Conservation (phyloP, 768 basidiomycete genomes). For the Boletus vinaceobasis region DNA sequence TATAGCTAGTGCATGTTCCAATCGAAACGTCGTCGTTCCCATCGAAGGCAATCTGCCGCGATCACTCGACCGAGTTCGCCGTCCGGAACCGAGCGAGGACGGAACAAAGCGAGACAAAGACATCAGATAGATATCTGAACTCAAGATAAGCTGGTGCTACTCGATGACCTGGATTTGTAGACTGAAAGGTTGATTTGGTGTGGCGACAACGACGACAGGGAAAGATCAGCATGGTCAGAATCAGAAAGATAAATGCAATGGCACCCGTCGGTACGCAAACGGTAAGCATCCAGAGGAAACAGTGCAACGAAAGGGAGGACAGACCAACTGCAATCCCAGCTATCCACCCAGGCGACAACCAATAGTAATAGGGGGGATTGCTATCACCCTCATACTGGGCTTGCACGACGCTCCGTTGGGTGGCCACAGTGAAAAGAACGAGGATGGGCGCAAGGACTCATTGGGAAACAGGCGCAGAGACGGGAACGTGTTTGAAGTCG, state of each 20-base stretch:
- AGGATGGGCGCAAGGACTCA: background rate
- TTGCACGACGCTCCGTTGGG: background rate
- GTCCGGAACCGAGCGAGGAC: slow-evolving; percentile 9
- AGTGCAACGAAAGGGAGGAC: background rate
- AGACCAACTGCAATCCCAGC: slow-evolving; percentile 25
- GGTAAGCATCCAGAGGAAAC: background rate
- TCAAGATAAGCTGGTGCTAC: background rate
- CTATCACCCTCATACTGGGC: slow-evolving; percentile 7
- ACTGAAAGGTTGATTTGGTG: background rate
- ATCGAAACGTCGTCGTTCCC: slow-evolving; percentile 13
- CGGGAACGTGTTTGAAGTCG: background rate
- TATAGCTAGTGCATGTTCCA: background rate
- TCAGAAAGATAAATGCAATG: slow-evolving; percentile 5
- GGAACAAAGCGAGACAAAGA: slow-evolving; percentile 4
- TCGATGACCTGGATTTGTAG: background rate
- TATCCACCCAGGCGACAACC: slow-evolving; percentile 27
- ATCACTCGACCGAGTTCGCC: slow-evolving; percentile 5
- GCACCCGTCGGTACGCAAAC: slow-evolving; percentile 2
- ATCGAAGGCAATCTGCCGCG: slow-evolving; percentile 8
- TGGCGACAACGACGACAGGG: slow-evolving; percentile 9
- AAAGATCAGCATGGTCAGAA: slow-evolving; percentile 1
- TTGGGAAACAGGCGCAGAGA: background rate
- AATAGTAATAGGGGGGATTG: slow-evolving; percentile 6
- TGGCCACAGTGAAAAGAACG: slow-evolving; percentile 6
- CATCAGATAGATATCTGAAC: background rate